A percentile compares a stretch with the other conserved stretches of the same genome.
Conservation (phyloP, 352 stramenopile genomes). For the Discostella stelligera region DNA sequence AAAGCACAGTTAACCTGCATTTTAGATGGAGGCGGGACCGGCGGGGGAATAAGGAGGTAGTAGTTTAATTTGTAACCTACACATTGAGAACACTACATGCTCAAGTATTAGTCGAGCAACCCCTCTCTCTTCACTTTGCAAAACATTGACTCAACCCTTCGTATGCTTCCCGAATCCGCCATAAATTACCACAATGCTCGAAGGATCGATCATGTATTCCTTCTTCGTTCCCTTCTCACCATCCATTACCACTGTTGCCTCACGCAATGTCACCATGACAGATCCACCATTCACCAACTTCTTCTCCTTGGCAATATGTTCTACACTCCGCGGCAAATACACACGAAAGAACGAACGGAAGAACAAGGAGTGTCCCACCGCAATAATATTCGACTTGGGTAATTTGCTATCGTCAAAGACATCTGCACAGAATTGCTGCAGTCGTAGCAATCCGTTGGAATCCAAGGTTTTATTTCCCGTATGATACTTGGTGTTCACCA, state of each 20-base stretch:
- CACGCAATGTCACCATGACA: constrained; percentile 72
- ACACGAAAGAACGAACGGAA: constrained; percentile 78
- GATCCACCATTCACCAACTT: constrained; percentile 82
- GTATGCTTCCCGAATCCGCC: constrained; percentile 73
- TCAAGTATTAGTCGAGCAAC: too few relatives aligned
- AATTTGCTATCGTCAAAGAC: constrained; percentile 57
- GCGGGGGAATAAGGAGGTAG: constrained; percentile 50
- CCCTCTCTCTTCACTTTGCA: too few relatives aligned
- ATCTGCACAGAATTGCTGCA: constrained; percentile 74
- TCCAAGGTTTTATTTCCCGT: constrained; percentile 76
- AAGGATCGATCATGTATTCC: constrained; percentile 80
- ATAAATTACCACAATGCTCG: constrained; percentile 75
- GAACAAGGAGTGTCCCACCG: constrained; percentile 77
- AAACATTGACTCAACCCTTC: constrained; percentile 23
- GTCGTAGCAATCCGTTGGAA: constrained; percentile 71
- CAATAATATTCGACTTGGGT: constrained; percentile 55
- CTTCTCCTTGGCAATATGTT: constrained; percentile 75
- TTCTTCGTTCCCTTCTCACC: constrained; percentile 25
- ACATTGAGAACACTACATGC: too few relatives aligned
- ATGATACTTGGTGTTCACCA: constrained; percentile 74
- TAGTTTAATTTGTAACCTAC: too few relatives aligned
- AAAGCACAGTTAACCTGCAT: constrained; percentile 48
- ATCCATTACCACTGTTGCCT: constrained; percentile 51
- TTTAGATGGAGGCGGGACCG: constrained; percentile 65
- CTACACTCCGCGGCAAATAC: constrained; percentile 62